A percentile compares a stretch with the other conserved stretches of the same genome.
Evolutionary conservation across 2,329 filamentous ascomycete species (phyloP).

Genomic region (Paraphoma sp.): DNA sequence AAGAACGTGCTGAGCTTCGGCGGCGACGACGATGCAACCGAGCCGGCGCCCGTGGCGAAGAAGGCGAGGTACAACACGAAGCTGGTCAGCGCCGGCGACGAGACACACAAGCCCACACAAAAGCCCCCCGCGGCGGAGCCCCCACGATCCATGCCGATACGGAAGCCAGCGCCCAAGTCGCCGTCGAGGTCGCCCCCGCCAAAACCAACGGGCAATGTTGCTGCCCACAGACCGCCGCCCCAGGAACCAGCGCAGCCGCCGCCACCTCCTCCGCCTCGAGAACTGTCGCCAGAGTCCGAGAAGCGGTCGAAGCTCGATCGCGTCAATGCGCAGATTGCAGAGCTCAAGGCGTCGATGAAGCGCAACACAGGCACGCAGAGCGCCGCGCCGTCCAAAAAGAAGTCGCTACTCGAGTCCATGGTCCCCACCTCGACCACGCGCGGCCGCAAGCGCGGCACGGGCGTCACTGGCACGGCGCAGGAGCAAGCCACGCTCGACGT

Average conservation of each 20-base stretch:
- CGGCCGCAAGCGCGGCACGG: conserved; percentile 73
- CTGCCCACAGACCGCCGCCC: no score
- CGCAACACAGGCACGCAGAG: conserved; percentile 56
- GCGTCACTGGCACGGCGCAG: conserved; percentile 56
- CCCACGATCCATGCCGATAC: conserved; percentile 40
- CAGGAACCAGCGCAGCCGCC: no score
- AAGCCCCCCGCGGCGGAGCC: conserved; percentile 41
- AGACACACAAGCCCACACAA: conserved; percentile 45
- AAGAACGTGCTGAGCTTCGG: conserved; percentile 83
- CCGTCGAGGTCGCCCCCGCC: conserved; percentile 34
- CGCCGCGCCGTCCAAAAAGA: conserved; percentile 53
- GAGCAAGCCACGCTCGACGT: conserved; percentile 67
- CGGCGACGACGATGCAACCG: conserved; percentile 66
- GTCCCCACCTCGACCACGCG: conserved; percentile 74
- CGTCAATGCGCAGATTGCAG: conserved; percentile 81
- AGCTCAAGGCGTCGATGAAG: conserved; percentile 82
- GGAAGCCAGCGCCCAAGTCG: conserved; percentile 34
- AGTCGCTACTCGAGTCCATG: conserved; percentile 73
- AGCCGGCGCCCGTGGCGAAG: conserved; percentile 67
- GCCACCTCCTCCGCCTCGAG: conserved; percentile 17
- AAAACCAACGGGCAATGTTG: conserved; percentile 15
- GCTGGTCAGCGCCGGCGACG: conserved; percentile 62
- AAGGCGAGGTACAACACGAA: conserved; percentile 81
- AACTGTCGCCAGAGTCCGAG: conserved; percentile 49
- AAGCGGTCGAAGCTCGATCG: conserved; percentile 62